phyloP scores from a whole-genome alignment of 2,329 filamentous ascomycete genomes.

The Chrysoporthe puriensis region DNA sequence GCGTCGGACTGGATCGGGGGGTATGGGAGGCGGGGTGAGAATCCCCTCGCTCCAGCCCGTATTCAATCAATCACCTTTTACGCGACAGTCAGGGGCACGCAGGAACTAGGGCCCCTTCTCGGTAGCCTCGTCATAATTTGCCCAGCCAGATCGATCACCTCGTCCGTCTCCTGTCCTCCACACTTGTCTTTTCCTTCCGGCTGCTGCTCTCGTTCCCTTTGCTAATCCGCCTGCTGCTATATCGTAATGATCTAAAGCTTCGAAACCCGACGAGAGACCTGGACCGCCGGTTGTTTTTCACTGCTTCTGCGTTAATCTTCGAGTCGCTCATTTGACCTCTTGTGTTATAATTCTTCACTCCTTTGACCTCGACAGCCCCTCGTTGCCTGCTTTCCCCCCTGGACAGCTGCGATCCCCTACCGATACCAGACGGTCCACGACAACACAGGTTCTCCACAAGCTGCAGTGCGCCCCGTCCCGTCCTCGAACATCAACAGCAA shows the following conservation, averaged over 20 bases:
- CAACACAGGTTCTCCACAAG: constrained; percentile 5
- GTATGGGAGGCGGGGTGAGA: constrained; percentile 8
- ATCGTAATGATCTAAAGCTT: not conserved
- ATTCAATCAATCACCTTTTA: constrained; percentile 15
- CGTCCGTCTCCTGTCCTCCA: constrained; percentile 9
- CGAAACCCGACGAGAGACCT: not conserved
- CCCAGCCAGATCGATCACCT: not conserved
- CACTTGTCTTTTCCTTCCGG: not conserved
- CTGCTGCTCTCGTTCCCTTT: not conserved
- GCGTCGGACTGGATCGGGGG: not conserved
- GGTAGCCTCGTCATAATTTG: constrained; percentile 17
- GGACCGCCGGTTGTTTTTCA: not conserved
- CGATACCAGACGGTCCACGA: constrained; percentile 8
- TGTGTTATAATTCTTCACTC: not conserved
- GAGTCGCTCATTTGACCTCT: not conserved
- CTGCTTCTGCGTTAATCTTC: constrained; percentile 2
- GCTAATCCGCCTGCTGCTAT: not conserved
- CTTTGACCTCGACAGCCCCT: not conserved
- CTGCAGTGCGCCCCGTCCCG: constrained; percentile 4
- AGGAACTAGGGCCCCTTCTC: constrained; percentile 8
- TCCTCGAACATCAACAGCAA: not conserved
- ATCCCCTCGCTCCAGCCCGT: constrained; percentile 11
- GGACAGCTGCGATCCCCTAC: constrained; percentile 1
- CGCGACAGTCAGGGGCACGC: constrained; percentile 15
- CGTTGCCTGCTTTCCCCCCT: not conserved